Evolutionary conservation across 139 green algal species (phyloP), one percentile per base, ranked within the genome.

Genomic region (Picochlorum costavermella): DNA sequence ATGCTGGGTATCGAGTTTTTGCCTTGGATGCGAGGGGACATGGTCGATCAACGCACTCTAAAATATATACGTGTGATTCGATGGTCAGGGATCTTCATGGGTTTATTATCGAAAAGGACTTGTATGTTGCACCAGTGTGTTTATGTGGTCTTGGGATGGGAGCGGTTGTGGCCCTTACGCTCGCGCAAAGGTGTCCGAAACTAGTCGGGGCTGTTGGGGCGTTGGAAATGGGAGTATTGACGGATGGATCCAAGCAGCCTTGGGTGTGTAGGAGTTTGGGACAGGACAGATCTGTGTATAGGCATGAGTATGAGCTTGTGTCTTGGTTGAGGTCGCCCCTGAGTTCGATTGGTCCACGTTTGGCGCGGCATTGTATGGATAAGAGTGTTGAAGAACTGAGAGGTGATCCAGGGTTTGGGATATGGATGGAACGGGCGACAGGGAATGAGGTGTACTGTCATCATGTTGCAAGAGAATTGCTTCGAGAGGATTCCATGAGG

Each of bases 61-160:
- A 5, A 53, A 26, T 20, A 20, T 59, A 59, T 23, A 36, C 23
- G 14, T 48, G 56, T 16, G 40, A 51, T 8, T 49, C 50, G 16
- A 61, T 81, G 48, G 63, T 63, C 1, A 68, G 70, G 20, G 75
- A 82, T 23, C 36, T 82, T 2, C 46, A 76, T 50, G 70, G 53
- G 4, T 70, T 83, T 49, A 72, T 83, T 4, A 36, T 76, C 6
- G 74, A 67, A 13, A 58, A 70, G n/a, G 76, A 83, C 57, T 56
- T 83, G 31, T 83, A 83, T 50, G 51, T 56, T 11, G 26, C 37
- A 2, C 76, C 76, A 10, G 14, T 83, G 10, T 74, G 67, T 1
- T 13, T 83, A 2, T 64, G 78, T n/a, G 76, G 76, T 1, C 57
- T 43, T 20, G 76, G 73, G 23, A 46, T 78, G 28, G 76, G 76